Evolutionary conservation across 1,139 yeast species (phyloP).

Genomic region (Yamadazyma diospyri): DNA sequence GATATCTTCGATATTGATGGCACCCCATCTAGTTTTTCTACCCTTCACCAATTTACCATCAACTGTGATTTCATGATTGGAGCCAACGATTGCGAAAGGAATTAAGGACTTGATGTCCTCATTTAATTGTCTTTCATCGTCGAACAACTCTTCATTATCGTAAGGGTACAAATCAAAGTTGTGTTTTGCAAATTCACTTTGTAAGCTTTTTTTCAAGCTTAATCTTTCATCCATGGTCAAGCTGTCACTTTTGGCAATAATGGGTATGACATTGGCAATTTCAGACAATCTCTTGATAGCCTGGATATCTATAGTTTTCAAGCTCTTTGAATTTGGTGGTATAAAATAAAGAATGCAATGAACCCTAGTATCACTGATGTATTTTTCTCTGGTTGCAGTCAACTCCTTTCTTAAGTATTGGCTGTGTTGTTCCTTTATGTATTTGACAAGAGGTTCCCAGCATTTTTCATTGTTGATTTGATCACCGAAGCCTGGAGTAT

Average conservation of each 20-base stretch:
- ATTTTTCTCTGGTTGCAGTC: slow-evolving; percentile 89
- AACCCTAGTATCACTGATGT: slow-evolving; percentile 85
- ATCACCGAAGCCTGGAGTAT: slow-evolving; percentile 98
- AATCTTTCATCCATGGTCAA: slow-evolving; percentile 83
- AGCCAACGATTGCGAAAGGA: slow-evolving; percentile 94
- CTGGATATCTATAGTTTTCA: slow-evolving; percentile 76
- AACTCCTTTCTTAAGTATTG: slow-evolving; percentile 90
- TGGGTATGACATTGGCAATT: slow-evolving; percentile 91
- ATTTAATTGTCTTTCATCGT: slow-evolving; percentile 77
- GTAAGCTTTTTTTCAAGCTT: slow-evolving; percentile 69
- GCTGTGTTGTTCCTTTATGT: slow-evolving; percentile 95
- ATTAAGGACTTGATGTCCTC: slow-evolving; percentile 73
- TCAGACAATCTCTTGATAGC: slow-evolving; percentile 84
- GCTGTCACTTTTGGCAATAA: slow-evolving; percentile 90
- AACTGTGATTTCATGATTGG: slow-evolving; percentile 72
- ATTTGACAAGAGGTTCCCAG: slow-evolving; percentile 96
- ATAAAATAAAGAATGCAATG: slow-evolving; percentile 91
- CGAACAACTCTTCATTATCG: slow-evolving; percentile 69
- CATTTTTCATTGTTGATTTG: slow-evolving; percentile 93
- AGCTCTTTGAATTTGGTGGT: slow-evolving; percentile 81
- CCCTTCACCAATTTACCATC: slow-evolving; percentile 84
- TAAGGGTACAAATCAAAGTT: slow-evolving; percentile 83
- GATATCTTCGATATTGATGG: slow-evolving; percentile 87
- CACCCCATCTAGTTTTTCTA: slow-evolving; percentile 92
- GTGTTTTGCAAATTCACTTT: slow-evolving; percentile 72